Evolutionary conservation across 1,284 basidiomycete genomes (phyloP), one percentile per base, ranked within the genome.

Genomic region (Cutaneotrichosporon dermatis): DNA sequence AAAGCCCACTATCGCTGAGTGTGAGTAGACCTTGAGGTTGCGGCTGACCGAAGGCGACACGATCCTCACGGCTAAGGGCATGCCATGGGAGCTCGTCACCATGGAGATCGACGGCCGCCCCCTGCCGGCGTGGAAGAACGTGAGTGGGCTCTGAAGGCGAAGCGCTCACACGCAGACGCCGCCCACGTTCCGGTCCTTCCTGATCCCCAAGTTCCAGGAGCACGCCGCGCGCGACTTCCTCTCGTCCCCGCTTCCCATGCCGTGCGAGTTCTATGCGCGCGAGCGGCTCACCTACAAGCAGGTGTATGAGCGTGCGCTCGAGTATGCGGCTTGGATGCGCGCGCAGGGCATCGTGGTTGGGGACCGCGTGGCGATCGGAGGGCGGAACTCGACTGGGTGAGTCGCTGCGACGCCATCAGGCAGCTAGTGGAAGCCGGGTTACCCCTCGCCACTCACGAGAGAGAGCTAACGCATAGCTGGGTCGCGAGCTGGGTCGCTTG

Each of bases 11-110:
- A 35, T 49, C 34, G 46, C 9, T 4, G 46, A 49, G 46, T 49
- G 46, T 49, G 46, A 49, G 46, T 25, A 25, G 25, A 25, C 25
- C 25, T 25, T 25, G 25, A 25, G 25, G 25, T 25, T 25, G 33
- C 8, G 10, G 40, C 51, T 52, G 37, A 52, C 16, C 10, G 25
- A 58, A 74, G 72, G 72, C 59, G 69, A 74, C 51, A 49, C 57
- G 13, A 67, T 72, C 51, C 52, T 75, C 36, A 72, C 71, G 4
- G 56, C 68, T 4, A 65, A 63, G 11, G 73, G 73, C 2, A 53
- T 64, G 41, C 64, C 69, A n/a, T 57, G 71, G 48, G 73, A 75
- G 65, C 69, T 72, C 58, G 69, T 71, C 52, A 62, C 66, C 42
- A 53, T 57, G n/a, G 45, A 61, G 3, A 51, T 75, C 1, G 34